Evolutionary conservation across 2,329 filamentous ascomycete species (phyloP).

Genomic region (Cytospora schulzeri): DNA sequence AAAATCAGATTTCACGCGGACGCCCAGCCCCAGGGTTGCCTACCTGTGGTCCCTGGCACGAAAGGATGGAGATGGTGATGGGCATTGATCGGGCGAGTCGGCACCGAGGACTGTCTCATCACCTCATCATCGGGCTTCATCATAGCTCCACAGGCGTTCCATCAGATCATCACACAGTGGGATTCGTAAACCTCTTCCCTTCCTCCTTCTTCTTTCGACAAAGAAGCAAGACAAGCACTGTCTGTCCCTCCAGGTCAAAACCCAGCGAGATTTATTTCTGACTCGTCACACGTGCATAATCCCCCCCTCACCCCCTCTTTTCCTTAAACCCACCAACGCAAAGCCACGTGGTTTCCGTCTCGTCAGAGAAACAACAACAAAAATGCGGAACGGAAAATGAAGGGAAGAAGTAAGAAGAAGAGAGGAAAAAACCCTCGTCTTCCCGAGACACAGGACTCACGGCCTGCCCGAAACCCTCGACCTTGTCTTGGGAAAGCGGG

Average conservation of each 20-base stretch:
- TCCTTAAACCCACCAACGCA: neutral
- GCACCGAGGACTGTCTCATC: neutral
- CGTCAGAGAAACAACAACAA: neutral
- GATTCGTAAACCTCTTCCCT: neutral
- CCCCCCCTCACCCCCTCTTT: neutral
- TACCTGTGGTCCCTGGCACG: too few relatives aligned
- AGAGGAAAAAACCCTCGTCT: neutral
- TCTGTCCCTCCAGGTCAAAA: neutral
- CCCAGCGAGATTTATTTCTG: constrained; percentile 3
- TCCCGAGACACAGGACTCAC: constrained; percentile 17
- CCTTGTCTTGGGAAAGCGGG: constrained; percentile 14
- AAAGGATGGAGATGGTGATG: neutral
- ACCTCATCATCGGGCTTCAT: neutral
- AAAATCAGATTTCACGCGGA: neutral
- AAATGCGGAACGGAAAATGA: too few relatives aligned
- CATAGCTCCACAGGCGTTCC: neutral
- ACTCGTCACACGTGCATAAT: constrained; percentile 12
- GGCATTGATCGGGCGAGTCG: neutral
- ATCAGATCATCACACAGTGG: neutral
- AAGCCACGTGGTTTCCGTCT: neutral
- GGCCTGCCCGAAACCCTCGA: constrained; percentile 19
- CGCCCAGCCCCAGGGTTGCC: too few relatives aligned
- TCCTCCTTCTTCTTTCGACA: constrained; percentile 4
- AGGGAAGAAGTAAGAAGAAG: too few relatives aligned
- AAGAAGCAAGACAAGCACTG: neutral